Conservation (phyloP, 1,284 basidiomycete genomes). For the Ganoderma leucocontextum region DNA sequence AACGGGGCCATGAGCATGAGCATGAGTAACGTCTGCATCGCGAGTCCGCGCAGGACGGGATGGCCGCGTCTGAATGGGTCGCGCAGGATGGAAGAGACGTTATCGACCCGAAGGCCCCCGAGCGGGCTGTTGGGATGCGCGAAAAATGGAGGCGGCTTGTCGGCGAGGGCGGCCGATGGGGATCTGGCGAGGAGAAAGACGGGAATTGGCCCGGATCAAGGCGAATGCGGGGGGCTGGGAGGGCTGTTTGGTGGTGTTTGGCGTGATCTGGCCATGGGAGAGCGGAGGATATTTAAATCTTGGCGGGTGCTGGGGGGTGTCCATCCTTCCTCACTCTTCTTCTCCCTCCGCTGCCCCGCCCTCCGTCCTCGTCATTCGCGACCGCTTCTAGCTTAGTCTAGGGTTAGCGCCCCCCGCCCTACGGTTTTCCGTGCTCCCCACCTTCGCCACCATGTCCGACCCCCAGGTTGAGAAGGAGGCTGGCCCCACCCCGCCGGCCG, state of each 20-base stretch:
- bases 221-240: slow-evolving; percentile 25
- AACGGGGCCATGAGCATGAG: background rate
- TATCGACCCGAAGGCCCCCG: slow-evolving; percentile 28
- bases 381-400: slow-evolving; percentile 33
- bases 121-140: background rate
- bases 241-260: slow-evolving; percentile 28
- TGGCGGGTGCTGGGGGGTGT: slow-evolving; percentile 33
- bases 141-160: slow-evolving; percentile 20
- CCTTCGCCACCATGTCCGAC: slow-evolving; percentile 39
- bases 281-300: slow-evolving; percentile 33
- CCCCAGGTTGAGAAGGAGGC: slow-evolving; percentile 45
- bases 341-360: slow-evolving; percentile 31
- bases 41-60: slow-evolving; percentile 1
- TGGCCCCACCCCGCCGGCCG: slow-evolving; percentile 41
- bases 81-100: slow-evolving; percentile 9
- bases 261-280: slow-evolving; percentile 22
- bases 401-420: slow-evolving; percentile 38
- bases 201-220: slow-evolving; percentile 30
- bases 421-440: slow-evolving; percentile 31
- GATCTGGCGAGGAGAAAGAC: slow-evolving; percentile 18
- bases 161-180: slow-evolving; percentile 30
- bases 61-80: background rate
- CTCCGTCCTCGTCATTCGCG: slow-evolving; percentile 33
- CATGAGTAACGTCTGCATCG: background rate
- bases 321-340: slow-evolving; percentile 39